phyloP scores from a whole-genome alignment of 2,329 filamentous ascomycete genomes.

The Lachnellula subtilissima region DNA sequence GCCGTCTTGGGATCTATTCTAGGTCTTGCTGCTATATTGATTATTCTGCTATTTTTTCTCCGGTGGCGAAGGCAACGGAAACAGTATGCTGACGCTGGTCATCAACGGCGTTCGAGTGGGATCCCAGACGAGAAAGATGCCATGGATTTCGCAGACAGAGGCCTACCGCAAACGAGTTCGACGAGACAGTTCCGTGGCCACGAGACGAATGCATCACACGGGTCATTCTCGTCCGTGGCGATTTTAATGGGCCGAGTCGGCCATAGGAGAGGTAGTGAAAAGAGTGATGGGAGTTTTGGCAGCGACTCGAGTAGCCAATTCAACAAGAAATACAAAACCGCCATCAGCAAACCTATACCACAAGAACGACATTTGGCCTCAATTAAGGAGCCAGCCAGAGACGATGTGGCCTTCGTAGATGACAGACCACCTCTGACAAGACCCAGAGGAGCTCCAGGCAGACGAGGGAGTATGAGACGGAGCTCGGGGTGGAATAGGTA shows the following conservation, averaged over 20 bases:
- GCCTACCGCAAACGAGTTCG: constrained; percentile 32
- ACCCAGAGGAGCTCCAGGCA: constrained; percentile 10
- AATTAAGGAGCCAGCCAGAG: constrained; percentile 29
- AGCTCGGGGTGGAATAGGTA: constrained; percentile 75
- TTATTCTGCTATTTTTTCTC: constrained; percentile 61
- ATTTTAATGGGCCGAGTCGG: constrained; percentile 61
- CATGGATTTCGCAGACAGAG: constrained; percentile 44
- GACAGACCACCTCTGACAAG: constrained; percentile 10
- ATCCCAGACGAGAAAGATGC: constrained; percentile 54
- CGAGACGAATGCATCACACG: constrained; percentile 47
- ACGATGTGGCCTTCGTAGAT: constrained; percentile 35
- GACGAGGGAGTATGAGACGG: constrained; percentile 32
- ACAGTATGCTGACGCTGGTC: constrained; percentile 44
- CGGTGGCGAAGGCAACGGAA: constrained; percentile 55
- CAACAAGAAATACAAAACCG: constrained; percentile 57
- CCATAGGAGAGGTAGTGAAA: constrained; percentile 39
- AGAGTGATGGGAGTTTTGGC: constrained; percentile 53
- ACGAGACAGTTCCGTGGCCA: constrained; percentile 42
- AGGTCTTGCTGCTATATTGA: constrained; percentile 51
- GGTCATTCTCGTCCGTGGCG: constrained; percentile 59
- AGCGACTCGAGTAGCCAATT: constrained; percentile 54
- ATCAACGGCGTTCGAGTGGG: constrained; percentile 40
- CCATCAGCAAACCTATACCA: constrained; percentile 57
- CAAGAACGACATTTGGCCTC: constrained; percentile 32
- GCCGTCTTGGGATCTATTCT: constrained; percentile 78